Percentiles rank a stretch among this genome's conserved stretches.
phyloP scores from a whole-genome alignment of 2,329 filamentous ascomycete species.

The Cyclaneusma minus region DNA sequence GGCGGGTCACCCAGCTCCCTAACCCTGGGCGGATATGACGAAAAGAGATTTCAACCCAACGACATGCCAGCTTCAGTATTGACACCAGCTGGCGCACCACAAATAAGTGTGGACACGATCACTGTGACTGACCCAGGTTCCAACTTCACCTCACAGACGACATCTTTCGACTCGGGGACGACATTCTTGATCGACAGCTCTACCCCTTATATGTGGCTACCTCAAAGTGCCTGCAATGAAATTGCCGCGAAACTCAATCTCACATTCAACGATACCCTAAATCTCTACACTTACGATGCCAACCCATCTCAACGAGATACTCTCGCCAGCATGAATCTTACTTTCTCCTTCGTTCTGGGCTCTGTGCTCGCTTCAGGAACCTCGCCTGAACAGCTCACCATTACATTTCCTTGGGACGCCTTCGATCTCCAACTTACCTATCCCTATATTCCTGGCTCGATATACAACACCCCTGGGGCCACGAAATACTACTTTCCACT shows the following conservation, averaged over 20 bases:
- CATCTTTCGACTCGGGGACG: conserved; percentile 30
- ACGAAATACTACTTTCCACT: conserved; percentile 22
- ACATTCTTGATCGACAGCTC: conserved; percentile 45
- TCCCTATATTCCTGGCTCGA: too few species aligned
- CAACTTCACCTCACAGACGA: conserved; percentile 26
- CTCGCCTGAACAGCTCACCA: too few species aligned
- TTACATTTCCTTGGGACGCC: conserved; percentile 34
- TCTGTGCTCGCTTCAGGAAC: conserved; percentile 20
- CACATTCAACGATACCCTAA: conserved; percentile 44
- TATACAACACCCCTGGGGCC: too few species aligned
- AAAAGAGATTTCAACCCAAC: conserved; percentile 44
- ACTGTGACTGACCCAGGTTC: conserved; percentile 19
- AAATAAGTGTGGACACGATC: conserved; percentile 19
- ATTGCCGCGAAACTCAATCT: conserved; percentile 52
- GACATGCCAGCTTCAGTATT: conserved; percentile 42
- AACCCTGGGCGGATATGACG: conserved; percentile 57
- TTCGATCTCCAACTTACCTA: conserved; percentile 34
- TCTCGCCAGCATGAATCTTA: conserved; percentile 25
- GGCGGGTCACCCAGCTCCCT: conserved; percentile 37
- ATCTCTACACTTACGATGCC: conserved; percentile 48
- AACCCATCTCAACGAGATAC: conserved; percentile 34
- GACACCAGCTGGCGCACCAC: conserved; percentile 34
- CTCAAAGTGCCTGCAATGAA: conserved; percentile 39
- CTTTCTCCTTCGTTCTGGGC: conserved; percentile 40
- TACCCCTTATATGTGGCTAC: conserved; percentile 49